Evolutionary conservation across 169 alveolate species (phyloP).

Genomic region (Plasmodium berghei): DNA sequence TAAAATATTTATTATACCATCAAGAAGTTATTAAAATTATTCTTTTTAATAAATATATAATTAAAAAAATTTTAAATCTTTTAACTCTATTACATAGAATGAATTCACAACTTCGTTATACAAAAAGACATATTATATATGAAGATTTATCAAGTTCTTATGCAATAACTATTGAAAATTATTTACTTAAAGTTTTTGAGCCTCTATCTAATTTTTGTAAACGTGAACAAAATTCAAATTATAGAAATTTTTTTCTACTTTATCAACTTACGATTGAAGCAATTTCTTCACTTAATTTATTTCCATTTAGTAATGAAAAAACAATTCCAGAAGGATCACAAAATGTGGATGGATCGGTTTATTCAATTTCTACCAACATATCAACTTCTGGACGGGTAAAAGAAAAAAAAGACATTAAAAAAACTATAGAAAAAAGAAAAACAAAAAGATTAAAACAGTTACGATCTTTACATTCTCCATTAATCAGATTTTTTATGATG

Average conservation of each 20-base stretch:
- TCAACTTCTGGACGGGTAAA: not conserved
- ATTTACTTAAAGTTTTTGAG: slow-evolving; percentile 45
- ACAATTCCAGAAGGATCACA: not conserved
- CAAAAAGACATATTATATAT: slow-evolving; percentile 47
- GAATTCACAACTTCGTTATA: slow-evolving; percentile 57
- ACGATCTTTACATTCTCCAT: slow-evolving; percentile 63
- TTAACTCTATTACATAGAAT: slow-evolving; percentile 25
- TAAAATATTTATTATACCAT: slow-evolving; percentile 55
- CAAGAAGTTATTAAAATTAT: slow-evolving; percentile 52
- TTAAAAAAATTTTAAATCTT: slow-evolving; percentile 23
- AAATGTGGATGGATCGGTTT: not conserved
- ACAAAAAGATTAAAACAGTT: slow-evolving; percentile 22
- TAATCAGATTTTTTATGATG: slow-evolving; percentile 66
- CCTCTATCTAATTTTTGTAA: slow-evolving; percentile 68
- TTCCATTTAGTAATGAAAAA: slow-evolving; percentile 5
- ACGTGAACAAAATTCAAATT: slow-evolving; percentile 59
- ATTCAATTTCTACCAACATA: not conserved
- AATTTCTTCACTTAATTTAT: slow-evolving; percentile 18
- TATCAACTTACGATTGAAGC: slow-evolving; percentile 57
- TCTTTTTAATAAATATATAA: slow-evolving; percentile 47
- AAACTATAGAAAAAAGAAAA: not conserved
- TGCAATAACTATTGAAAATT: slow-evolving; percentile 53
- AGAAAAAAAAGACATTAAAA: not conserved
- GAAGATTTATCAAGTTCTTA: slow-evolving; percentile 59
- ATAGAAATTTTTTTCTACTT: slow-evolving; percentile 36